Evolutionary conservation across 106 monocot genomes (phyloP).

Genomic region (Dendrobium officinale): DNA sequence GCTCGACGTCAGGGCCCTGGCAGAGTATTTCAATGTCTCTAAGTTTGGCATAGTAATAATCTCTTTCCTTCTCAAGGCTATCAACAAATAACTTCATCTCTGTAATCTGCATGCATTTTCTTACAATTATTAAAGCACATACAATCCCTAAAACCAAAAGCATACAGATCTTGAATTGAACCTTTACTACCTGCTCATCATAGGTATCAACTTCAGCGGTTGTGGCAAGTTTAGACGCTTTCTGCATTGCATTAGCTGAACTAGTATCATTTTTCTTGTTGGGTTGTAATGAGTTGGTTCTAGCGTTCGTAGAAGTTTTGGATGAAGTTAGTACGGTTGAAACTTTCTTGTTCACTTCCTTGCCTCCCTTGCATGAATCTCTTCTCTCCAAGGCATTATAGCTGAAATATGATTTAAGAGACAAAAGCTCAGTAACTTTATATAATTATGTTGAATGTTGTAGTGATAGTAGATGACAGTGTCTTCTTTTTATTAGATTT

Average conservation of each 20-base stretch:
- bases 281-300: conserved; percentile 35
- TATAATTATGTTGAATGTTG: too few relatives aligned
- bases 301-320: conserved; percentile 45
- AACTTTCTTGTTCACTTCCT: conserved; percentile 54
- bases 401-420: conserved; percentile 25
- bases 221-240: conserved; percentile 22
- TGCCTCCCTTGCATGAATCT: conserved; percentile 78
- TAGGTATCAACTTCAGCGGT: conserved; percentile 37
- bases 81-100: conserved; percentile 87
- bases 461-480: too few relatives aligned
- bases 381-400: conserved; percentile 90
- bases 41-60: conserved; percentile 85
- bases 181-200: conserved; percentile 51
- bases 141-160: not conserved
- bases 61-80: conserved; percentile 93
- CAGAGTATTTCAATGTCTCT: conserved; percentile 88
- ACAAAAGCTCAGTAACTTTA: not conserved
- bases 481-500: too few relatives aligned
- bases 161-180: not conserved
- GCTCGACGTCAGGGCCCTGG: conserved; percentile 64
- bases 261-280: conserved; percentile 35
- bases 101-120: conserved; percentile 51
- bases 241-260: conserved; percentile 29
- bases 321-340: conserved; percentile 33
- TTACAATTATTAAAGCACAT: not conserved